phyloP scores from a whole-genome alignment of 176 grass and related monocot genomes.

The Musa itinerans region DNA sequence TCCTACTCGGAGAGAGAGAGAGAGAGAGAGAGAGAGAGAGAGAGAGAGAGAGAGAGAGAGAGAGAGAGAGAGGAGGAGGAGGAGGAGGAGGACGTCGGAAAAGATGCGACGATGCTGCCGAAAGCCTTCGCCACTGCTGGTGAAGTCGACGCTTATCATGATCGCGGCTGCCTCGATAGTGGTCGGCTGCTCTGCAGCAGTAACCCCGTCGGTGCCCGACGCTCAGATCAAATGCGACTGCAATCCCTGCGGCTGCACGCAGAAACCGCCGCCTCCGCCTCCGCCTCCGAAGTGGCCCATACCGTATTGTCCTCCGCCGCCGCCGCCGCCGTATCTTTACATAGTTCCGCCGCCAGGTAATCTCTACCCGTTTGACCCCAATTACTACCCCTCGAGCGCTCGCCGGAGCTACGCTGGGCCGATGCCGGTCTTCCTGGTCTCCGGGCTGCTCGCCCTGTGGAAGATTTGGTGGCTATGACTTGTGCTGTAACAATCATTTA shows the following conservation, averaged over 20 bases:
- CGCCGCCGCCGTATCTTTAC: background rate
- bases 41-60: too few species aligned
- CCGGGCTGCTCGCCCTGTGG: background rate
- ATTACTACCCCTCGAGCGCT: background rate
- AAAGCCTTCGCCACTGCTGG: background rate
- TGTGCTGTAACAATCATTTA: too few species aligned
- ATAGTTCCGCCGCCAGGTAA: background rate
- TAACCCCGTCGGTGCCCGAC: background rate
- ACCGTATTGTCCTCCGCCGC: background rate
- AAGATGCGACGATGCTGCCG: background rate
- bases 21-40: too few species aligned
- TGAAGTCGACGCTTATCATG: background rate
- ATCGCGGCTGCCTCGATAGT: background rate
- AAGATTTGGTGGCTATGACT: too few species aligned
- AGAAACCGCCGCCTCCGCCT: background rate
- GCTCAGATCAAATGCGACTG: background rate
- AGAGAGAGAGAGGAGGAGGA: too few species aligned
- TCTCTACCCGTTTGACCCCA: background rate
- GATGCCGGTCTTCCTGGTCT: background rate
- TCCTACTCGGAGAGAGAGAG: too few species aligned
- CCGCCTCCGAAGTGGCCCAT: background rate
- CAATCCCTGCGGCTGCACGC: background rate
- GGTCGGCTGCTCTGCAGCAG: background rate
- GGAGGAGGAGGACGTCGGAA: background rate
- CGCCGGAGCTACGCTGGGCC: background rate